Percentiles rank a stretch among this genome's conserved stretches.
Evolutionary conservation across 2,329 filamentous ascomycete genomes (phyloP).

Genomic region (Phaeosphaeriaceae sp.): DNA sequence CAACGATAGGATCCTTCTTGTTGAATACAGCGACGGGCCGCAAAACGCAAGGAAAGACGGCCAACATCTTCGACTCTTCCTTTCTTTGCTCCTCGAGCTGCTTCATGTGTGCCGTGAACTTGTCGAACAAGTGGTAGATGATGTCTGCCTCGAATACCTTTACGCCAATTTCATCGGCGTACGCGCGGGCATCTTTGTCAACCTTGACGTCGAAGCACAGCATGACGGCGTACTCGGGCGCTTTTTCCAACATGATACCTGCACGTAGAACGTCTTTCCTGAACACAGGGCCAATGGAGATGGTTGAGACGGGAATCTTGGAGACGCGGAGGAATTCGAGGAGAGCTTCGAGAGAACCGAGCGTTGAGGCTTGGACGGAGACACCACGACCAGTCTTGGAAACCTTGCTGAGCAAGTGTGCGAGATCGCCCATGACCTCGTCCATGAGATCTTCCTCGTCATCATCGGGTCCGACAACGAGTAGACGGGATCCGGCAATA

Average conservation of each 20-base stretch:
- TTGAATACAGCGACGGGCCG: constrained; percentile 94
- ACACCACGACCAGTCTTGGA: constrained; percentile 93
- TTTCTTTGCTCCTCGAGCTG: constrained; percentile 88
- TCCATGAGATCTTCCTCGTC: constrained; percentile 97
- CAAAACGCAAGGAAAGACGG: constrained; percentile 96
- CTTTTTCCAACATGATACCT: constrained; percentile 95
- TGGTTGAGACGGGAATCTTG: constrained; percentile 97
- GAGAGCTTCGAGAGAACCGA: constrained; percentile 93
- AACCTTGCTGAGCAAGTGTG: constrained; percentile 88
- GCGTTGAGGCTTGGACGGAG: constrained; percentile 94
- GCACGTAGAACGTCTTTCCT: constrained; percentile 96
- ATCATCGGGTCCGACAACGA: constrained; percentile 93
- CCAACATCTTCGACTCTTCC: constrained; percentile 93
- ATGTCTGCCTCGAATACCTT: constrained; percentile 99
- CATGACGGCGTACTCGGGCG: constrained; percentile 97
- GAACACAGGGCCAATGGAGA: constrained; percentile 96
- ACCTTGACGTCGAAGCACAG: constrained; percentile 99
- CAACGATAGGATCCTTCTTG: constrained; percentile 93
- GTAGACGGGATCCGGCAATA: constrained; percentile 92
- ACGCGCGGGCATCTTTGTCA: constrained; percentile 90
- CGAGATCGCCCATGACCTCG: constrained; percentile 94
- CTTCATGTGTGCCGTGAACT: constrained; percentile 94
- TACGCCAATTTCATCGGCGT: constrained; percentile 92
- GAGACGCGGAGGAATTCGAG: constrained; percentile 94
- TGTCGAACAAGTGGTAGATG: constrained; percentile 97